Conservation (phyloP, 164 flowering plant genomes). For the Liquidambar formosana region DNA sequence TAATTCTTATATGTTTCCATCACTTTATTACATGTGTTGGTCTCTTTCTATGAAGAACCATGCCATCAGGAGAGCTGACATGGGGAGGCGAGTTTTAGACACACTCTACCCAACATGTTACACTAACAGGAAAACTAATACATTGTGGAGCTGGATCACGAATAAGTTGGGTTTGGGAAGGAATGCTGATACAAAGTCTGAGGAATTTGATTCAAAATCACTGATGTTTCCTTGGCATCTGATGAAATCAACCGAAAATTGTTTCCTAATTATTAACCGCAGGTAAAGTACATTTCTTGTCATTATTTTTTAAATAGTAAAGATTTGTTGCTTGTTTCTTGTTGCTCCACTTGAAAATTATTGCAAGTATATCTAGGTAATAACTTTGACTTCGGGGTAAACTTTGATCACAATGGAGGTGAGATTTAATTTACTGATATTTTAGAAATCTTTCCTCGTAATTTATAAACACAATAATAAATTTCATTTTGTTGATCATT, state of each 20-base stretch:
- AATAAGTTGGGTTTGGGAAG: conserved; percentile 54
- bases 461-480: too few relatives aligned
- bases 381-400: background rate
- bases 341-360: background rate
- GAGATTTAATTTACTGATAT: too few relatives aligned
- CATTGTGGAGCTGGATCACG: conserved; percentile 74
- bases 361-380: background rate
- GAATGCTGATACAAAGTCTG: conserved; percentile 30
- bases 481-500: too few relatives aligned
- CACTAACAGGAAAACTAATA: conserved; percentile 29
- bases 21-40: conserved; percentile 3
- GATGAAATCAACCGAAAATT: conserved; percentile 42
- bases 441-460: too few relatives aligned
- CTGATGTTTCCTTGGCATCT: conserved; percentile 86
- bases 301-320: conserved; percentile 3
- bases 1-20: background rate
- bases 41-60: conserved; percentile 63
- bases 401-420: too few relatives aligned
- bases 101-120: conserved; percentile 57
- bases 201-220: conserved; percentile 40
- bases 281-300: conserved; percentile 44
- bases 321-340: conserved; percentile 3
- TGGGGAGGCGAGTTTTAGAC: conserved; percentile 67
- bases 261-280: conserved; percentile 51
- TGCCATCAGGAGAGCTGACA: conserved; percentile 88